Base-by-base conservation (phyloP, 169 alveolate genomes). In the Babesia bovis region DNA sequence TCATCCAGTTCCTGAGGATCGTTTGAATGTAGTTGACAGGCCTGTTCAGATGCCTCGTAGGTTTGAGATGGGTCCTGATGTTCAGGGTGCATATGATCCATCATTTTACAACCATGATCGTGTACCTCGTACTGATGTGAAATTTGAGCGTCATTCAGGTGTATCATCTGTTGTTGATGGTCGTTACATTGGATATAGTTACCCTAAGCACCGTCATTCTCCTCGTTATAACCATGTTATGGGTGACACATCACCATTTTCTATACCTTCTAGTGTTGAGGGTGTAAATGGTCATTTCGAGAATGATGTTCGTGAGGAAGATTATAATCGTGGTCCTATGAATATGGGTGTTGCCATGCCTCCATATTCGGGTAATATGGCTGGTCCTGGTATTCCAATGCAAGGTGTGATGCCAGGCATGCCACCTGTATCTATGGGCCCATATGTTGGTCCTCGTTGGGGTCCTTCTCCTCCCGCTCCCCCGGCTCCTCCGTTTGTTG, bases 391-490 rank as follows among this genome's bases (percentile, higher is more conserved):
- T 4, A 7, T 59, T 2, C 19, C 69, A 4, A 38, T 59, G 40
- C 56, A 3, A 9, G 56, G 69, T 28, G 25, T 59, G 32, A 30
- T 2, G 5, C 69, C 2, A 26, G 55, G 55, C 1, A 23, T 40
- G 21, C 33, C 69, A 0, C 40, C 56, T 19, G 41, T 59, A 2
- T 41, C 55, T 3, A 25, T 41, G 41, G 56, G 56, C 21, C 40
- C n/a, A 3, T 59, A 4, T 23, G 25, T 59, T 1, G 26, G 38
- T 7, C 30, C 30, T 4, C 44, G 69, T 3, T 59, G 55, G 56
- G 19, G 50, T 19, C 69, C 69, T 5, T 25, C 55, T 40, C 55
- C 69, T 3, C 69, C 36, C 17, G 40, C 3, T 0, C 69, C 69
- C 0, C 69, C 36, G 30, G 40, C 3, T 0, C 69, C 69, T 0